Percentiles rank a stretch among this genome's conserved stretches.
phyloP scores from a whole-genome alignment of 2,329 filamentous ascomycete genomes.

The Phoma sp. region DNA sequence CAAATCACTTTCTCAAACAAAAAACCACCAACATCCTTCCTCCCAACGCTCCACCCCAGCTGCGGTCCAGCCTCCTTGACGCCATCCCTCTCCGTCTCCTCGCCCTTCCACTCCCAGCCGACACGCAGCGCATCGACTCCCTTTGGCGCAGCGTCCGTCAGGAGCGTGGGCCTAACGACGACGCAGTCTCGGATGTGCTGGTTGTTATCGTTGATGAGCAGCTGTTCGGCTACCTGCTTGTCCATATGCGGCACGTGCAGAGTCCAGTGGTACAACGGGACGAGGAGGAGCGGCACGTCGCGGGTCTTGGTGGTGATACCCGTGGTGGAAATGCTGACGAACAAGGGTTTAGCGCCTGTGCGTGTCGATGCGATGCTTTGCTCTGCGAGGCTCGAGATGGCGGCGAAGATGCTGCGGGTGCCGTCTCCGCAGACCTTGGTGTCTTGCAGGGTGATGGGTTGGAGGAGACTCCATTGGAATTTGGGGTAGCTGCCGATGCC shows the following conservation, averaged over 20 bases:
- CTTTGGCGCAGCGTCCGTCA: conserved; percentile 39
- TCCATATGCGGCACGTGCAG: conserved; percentile 49
- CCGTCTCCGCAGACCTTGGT: conserved; percentile 45
- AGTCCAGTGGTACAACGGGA: conserved; percentile 45
- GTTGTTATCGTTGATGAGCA: conserved; percentile 33
- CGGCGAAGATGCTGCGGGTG: conserved; percentile 38
- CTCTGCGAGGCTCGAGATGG: conserved; percentile 30
- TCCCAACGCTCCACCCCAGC: conserved; percentile 48
- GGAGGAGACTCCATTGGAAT: conserved; percentile 27
- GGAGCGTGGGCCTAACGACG: conserved; percentile 47
- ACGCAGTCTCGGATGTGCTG: conserved; percentile 34
- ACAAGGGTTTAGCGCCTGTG: conserved; percentile 19
- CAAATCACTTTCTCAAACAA: conserved; percentile 46
- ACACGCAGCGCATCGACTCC: conserved; percentile 38
- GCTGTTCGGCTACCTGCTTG: conserved; percentile 46
- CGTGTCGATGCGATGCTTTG: conserved; percentile 4
- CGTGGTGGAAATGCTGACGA: conserved; percentile 49
- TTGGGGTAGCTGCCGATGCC: conserved; percentile 54
- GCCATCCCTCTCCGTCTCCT: conserved; percentile 1
- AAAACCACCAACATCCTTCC: conserved; percentile 51
- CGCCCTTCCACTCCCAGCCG: conserved; percentile 40
- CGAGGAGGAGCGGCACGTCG: conserved; percentile 46
- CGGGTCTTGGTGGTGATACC: conserved; percentile 41
- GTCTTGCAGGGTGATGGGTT: conserved; percentile 44
- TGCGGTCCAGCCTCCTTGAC: conserved; percentile 38